These are phyloP conservation scores for Arabidopsis suecica DNA, from an alignment of 345 rosid genomes.

Conservation along the genomic window DNA sequence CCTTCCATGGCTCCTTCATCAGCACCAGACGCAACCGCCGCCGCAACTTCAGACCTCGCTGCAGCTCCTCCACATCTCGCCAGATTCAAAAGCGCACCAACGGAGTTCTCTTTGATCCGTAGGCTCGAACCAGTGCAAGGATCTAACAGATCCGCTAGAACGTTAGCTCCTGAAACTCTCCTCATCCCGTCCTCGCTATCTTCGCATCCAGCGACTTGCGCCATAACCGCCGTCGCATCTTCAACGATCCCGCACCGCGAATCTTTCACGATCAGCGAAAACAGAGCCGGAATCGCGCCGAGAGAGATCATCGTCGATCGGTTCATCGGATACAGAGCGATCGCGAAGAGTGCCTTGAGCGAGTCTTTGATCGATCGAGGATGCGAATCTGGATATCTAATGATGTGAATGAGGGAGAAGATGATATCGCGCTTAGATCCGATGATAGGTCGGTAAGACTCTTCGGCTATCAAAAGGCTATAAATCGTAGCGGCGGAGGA, in stretches of 20 bases:
- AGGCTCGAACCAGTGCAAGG: constrained; percentile 65
- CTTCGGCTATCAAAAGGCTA: constrained; percentile 77
- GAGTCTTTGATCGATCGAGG: constrained; percentile 81
- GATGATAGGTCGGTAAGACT: constrained; percentile 78
- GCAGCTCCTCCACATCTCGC: constrained; percentile 62
- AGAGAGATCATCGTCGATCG: constrained; percentile 66
- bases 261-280: constrained; percentile 70
- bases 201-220: constrained; percentile 92
- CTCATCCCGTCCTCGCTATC: constrained; percentile 75
- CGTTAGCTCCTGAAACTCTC: constrained; percentile 57
- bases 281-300: constrained; percentile 66
- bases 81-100: constrained; percentile 75
- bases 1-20: constrained; percentile 60
- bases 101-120: constrained; percentile 78
- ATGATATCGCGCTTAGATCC: constrained; percentile 89
- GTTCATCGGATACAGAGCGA: constrained; percentile 71
- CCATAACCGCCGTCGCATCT: constrained; percentile 90
- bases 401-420: constrained; percentile 70
- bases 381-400: constrained; percentile 58
- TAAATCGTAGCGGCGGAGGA: constrained; percentile 83
- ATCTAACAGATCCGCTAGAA: constrained; percentile 80
- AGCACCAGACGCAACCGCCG: constrained; percentile 48
- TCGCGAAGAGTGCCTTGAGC: constrained; percentile 83
- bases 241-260: constrained; percentile 86
- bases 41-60: constrained; percentile 55